These are phyloP conservation scores for Coniophora puteana DNA, from an alignment of 1,284 basidiomycete species.

Conservation along the genomic window DNA sequence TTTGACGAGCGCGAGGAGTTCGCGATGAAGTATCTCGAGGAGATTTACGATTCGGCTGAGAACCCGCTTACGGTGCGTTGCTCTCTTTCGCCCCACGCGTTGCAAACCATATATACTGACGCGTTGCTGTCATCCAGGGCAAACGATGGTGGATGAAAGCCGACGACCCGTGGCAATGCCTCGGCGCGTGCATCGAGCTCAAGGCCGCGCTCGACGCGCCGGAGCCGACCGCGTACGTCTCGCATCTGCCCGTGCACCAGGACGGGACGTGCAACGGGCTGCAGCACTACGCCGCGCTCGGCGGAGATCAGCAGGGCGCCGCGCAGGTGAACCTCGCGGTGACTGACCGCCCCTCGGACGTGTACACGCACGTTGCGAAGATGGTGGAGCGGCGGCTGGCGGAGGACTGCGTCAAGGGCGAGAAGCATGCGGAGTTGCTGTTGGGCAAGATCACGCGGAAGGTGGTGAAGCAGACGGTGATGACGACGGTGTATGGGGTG, in stretches of 20 bases:
- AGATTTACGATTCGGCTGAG: conserved; percentile 83
- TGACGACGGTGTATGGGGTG: conserved; percentile 99
- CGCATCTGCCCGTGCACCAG: conserved; percentile 90
- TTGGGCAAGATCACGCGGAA: conserved; percentile 86
- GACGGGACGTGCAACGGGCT: conserved; percentile 99
- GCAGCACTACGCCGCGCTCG: conserved; percentile 98
- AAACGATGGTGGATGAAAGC: conserved; percentile 87
- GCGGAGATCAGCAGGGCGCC: conserved; percentile 89
- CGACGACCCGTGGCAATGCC: conserved; percentile 97
- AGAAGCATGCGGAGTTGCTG: conserved; percentile 61
- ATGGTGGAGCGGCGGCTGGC: conserved; percentile 68
- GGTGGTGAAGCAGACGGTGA: conserved; percentile 98
- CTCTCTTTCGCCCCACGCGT: not conserved
- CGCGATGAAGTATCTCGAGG: conserved; percentile 68
- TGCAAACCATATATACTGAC: conserved; percentile 9
- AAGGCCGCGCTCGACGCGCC: conserved; percentile 71
- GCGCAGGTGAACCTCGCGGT: conserved; percentile 90
- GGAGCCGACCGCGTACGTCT: conserved; percentile 72
- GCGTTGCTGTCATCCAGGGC: conserved; percentile 42
- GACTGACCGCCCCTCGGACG: conserved; percentile 89
- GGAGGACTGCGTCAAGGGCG: conserved; percentile 41
- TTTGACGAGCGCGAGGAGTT: conserved; percentile 90
- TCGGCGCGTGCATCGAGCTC: conserved; percentile 90
- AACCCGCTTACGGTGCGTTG: conserved; percentile 72
- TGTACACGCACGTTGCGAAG: conserved; percentile 91